Conservation (phyloP, 257 asterid genomes). For the Ophiorrhiza pumila region DNA sequence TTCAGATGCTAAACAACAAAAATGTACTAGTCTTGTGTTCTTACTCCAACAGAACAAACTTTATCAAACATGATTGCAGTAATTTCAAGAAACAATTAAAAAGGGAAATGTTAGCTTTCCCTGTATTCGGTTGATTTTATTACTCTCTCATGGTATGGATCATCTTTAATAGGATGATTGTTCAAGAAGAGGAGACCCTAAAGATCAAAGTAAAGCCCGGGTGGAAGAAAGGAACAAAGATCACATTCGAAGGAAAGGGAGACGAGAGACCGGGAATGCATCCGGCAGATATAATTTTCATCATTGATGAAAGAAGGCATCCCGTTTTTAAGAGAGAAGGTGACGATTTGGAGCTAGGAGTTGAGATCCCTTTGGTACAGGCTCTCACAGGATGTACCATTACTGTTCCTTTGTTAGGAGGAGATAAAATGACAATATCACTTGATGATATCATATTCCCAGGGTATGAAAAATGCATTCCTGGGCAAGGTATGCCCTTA, state of each 20-base stretch:
- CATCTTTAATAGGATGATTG: slow-evolving; percentile 45
- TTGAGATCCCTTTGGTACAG: slow-evolving; percentile 76
- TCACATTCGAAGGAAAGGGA: slow-evolving; percentile 91
- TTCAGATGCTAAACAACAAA: background rate
- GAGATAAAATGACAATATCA: slow-evolving; percentile 47
- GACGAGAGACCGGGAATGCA: slow-evolving; percentile 74
- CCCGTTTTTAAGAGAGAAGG: slow-evolving; percentile 60
- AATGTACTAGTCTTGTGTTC: background rate
- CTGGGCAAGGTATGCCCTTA: slow-evolving; percentile 83
- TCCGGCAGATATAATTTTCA: slow-evolving; percentile 80
- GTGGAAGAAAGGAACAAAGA: slow-evolving; percentile 88
- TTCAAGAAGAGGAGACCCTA: slow-evolving; percentile 70
- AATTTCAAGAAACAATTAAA: background rate
- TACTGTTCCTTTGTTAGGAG: slow-evolving; percentile 69
- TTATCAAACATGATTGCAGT: background rate
- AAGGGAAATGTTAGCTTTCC: background rate
- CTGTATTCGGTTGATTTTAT: background rate
- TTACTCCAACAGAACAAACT: background rate
- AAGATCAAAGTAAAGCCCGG: slow-evolving; percentile 76
- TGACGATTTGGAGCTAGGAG: slow-evolving; percentile 74
- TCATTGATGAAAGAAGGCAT: slow-evolving; percentile 73
- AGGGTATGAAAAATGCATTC: slow-evolving; percentile 62
- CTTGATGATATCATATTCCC: slow-evolving; percentile 67
- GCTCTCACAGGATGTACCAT: slow-evolving; percentile 80
- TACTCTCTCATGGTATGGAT: slow-evolving; percentile 2